Evolutionary conservation across 805 yeast genomes (phyloP).

Genomic region (Wickerhamomyces strasburgensis): DNA sequence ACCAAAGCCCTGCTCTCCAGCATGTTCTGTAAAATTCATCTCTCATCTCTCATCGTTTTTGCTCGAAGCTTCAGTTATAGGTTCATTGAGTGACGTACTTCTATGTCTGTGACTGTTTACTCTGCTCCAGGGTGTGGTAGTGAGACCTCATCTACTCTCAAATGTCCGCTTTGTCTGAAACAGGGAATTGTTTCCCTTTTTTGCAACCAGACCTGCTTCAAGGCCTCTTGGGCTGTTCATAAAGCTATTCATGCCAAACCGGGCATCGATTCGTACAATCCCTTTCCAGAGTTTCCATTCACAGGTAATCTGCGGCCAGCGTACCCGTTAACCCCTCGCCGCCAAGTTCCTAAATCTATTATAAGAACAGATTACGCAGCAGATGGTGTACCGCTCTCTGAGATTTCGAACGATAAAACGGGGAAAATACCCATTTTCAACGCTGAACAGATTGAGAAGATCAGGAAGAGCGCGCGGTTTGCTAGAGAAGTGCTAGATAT

Average conservation of each 20-base stretch:
- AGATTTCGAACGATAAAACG: slow-evolving; percentile 65
- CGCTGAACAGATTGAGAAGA: slow-evolving; percentile 66
- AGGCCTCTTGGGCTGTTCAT: slow-evolving; percentile 65
- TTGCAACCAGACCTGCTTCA: slow-evolving; percentile 82
- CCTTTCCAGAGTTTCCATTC: slow-evolving; percentile 75
- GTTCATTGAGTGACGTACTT: no score
- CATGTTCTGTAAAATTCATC: no score
- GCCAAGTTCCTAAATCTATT: slow-evolving; percentile 67
- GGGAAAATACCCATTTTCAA: slow-evolving; percentile 59
- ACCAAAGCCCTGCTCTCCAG: no score
- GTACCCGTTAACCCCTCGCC: slow-evolving; percentile 75
- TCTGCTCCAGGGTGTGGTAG: slow-evolving; percentile 84
- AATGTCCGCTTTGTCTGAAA: slow-evolving; percentile 91
- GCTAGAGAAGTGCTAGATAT: slow-evolving; percentile 88
- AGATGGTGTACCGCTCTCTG: slow-evolving; percentile 74
- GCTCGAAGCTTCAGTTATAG: no score
- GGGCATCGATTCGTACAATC: slow-evolving; percentile 63
- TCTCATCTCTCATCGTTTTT: no score
- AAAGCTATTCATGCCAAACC: slow-evolving; percentile 68
- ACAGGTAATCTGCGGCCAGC: slow-evolving; percentile 71
- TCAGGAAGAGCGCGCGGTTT: slow-evolving; percentile 67
- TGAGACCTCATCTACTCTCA: slow-evolving; percentile 64
- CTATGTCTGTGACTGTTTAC: slow-evolving; percentile 35
- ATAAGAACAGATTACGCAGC: slow-evolving; percentile 78
- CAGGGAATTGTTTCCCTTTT: slow-evolving; percentile 57